Conservation (phyloP, 495 filamentous ascomycete species). For the Xylaria flabelliformis region DNA sequence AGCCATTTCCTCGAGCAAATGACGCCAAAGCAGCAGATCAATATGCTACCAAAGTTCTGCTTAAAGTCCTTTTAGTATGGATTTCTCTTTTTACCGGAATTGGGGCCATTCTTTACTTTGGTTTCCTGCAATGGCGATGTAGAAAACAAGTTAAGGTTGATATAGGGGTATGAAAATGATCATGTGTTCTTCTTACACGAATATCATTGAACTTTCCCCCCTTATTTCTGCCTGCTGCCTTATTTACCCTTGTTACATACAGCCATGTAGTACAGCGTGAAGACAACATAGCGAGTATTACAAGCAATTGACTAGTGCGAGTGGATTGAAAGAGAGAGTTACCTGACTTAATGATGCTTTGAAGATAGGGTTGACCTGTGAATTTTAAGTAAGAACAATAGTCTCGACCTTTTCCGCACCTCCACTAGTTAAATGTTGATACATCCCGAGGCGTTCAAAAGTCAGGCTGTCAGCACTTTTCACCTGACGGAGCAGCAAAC, state of each 20-base stretch:
- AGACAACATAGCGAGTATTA: too few relatives aligned
- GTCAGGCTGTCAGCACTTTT: background rate
- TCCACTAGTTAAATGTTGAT: background rate
- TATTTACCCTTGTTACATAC: too few relatives aligned
- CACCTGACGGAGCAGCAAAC: background rate
- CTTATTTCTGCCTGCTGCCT: too few relatives aligned
- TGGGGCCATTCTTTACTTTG: background rate
- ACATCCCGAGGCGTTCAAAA: background rate
- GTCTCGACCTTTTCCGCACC: background rate
- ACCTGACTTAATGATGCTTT: background rate
- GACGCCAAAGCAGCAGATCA: slow-evolving; percentile 28
- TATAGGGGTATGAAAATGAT: background rate
- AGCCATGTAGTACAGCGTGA: too few relatives aligned
- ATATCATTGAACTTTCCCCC: too few relatives aligned
- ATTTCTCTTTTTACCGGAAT: background rate
- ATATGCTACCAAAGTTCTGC: background rate
- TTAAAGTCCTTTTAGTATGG: background rate
- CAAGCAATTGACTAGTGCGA: too few relatives aligned
- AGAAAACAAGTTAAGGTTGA: background rate
- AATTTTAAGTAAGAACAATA: background rate
- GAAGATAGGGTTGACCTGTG: background rate
- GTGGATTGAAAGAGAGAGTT: too few relatives aligned
- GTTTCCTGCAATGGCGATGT: background rate
- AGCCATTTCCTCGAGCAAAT: slow-evolving; percentile 38
- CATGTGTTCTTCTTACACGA: too few relatives aligned